Percentiles rank a stretch among this genome's conserved stretches.
phyloP scores from a whole-genome alignment of 495 filamentous ascomycete species.

The Apiosordaria backusii region DNA sequence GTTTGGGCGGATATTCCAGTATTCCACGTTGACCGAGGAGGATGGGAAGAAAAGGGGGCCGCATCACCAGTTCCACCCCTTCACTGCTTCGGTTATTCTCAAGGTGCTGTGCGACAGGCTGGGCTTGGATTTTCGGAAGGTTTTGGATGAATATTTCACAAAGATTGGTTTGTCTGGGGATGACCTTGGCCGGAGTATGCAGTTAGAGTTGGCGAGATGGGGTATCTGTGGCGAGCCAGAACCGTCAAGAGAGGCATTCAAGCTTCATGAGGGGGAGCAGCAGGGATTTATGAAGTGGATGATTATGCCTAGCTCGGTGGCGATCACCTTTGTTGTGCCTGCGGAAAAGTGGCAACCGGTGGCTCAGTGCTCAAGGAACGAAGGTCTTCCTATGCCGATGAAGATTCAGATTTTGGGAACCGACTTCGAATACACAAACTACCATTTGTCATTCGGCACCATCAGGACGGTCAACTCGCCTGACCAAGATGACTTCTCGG shows the following conservation, averaged over 20 bases:
- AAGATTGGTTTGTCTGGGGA: not conserved
- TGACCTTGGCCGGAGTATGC: not conserved
- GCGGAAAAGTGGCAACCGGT: not conserved
- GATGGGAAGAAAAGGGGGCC: not conserved
- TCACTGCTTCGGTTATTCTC: not conserved
- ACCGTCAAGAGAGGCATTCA: not conserved
- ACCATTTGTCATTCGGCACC: slow-evolving; percentile 27
- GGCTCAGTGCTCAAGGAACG: not conserved
- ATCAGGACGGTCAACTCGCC: slow-evolving; percentile 23
- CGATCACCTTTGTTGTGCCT: not conserved
- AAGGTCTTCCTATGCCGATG: slow-evolving; percentile 21
- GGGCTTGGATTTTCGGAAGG: not conserved
- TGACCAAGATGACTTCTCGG: slow-evolving; percentile 22
- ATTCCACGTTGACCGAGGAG: not conserved
- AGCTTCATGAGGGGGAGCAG: not conserved
- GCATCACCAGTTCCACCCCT: not conserved
- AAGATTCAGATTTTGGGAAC: not conserved
- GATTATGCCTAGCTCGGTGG: not conserved
- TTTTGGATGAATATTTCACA: not conserved
- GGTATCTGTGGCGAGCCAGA: not conserved
- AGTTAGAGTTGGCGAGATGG: not conserved
- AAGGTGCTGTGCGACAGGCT: not conserved
- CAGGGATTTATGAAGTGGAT: not conserved
- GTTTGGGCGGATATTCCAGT: not conserved
- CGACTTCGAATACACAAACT: slow-evolving; percentile 27